Percentiles rank a stretch among this genome's conserved stretches.
These are phyloP conservation scores for Arabidopsis arenosa DNA, from an alignment of 345 rosid genomes.

Conservation along the genomic window DNA sequence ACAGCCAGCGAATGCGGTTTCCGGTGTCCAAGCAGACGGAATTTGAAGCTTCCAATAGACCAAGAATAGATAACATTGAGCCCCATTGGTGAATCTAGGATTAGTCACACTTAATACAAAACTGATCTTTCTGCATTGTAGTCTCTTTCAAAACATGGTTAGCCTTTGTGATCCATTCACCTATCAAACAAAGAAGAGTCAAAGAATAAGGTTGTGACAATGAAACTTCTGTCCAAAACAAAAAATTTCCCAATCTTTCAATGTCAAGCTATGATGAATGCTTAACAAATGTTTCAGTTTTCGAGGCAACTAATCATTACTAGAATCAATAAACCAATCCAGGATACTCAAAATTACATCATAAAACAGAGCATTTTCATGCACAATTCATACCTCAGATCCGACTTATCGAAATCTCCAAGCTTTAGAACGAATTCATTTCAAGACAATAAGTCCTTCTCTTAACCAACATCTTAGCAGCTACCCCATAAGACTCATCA, in stretches of 20 bases:
- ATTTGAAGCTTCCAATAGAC: slow-evolving; percentile 26
- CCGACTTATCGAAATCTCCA: slow-evolving; percentile 13
- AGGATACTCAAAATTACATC: background rate
- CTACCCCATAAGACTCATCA: slow-evolving; percentile 82
- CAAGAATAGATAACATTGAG: slow-evolving; percentile 21
- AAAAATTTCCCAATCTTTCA: background rate
- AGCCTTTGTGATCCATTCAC: slow-evolving; percentile 31
- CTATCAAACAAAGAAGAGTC: slow-evolving; percentile 22
- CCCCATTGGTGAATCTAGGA: slow-evolving; percentile 11
- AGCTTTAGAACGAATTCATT: slow-evolving; percentile 85
- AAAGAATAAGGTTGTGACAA: background rate
- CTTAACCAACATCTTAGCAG: slow-evolving; percentile 89
- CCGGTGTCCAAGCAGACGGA: slow-evolving; percentile 6
- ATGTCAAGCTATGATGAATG: background rate
- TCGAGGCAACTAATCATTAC: background rate
- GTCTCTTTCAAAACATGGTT: slow-evolving; percentile 17
- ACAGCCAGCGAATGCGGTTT: slow-evolving; percentile 36
- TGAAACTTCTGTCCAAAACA: background rate
- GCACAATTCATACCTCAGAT: slow-evolving; percentile 32
- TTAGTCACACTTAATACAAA: slow-evolving; percentile 19
- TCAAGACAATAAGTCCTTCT: slow-evolving; percentile 95
- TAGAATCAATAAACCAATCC: background rate
- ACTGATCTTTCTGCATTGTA: slow-evolving; percentile 25
- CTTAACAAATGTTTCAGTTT: slow-evolving; percentile 2
- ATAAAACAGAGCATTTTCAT: background rate